Evolutionary conservation across 169 alveolate genomes (phyloP), one percentile per base, ranked within the genome.

Genomic region (Eimeria zaria): DNA sequence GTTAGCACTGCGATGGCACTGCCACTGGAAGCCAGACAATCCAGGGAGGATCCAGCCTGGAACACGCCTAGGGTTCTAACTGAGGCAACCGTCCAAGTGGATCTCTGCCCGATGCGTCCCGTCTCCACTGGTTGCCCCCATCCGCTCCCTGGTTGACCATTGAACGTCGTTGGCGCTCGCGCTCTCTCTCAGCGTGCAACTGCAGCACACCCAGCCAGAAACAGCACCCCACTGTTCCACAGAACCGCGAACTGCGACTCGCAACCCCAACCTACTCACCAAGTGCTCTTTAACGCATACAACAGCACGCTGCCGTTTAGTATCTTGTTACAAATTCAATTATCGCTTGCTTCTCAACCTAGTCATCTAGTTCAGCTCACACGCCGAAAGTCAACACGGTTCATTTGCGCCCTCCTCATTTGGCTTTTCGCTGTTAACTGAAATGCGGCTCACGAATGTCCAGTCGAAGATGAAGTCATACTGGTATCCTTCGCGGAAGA

Each of bases 381-480:
- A 78, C 64, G 88, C 88, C 62, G 53, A 78, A 44, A 48, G 88
- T 78, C 64, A 78, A 44, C 88, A 44, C 67, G 44, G 46, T 78
- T 78, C 88, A 78, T 51, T 78, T 44, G 67, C 88, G 88, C 67
- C 88, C 60, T 78, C 67, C 64, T 51, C 88, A 78, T 46, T 78
- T 51, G 36, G 67, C 67, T 51, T 78, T 78, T 78, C 60, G 88
- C 88, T 78, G 88, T 78, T 78, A 51, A 78, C 64, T 78, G 60
- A 78, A 78, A 78, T 46, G 64, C 55, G 64, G 78, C 97, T 91
- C 85, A 96, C 97, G 85, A 96, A 91, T 51, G 99, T 98, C 99
- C 99, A 99, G 97, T 99, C 99, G 97, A 99, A 99, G 88, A 99
- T 98, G 96, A 99, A 99, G 97, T 99, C 99, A 96, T 99, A 99